Evolutionary conservation across 495 filamentous ascomycete genomes (phyloP).

Genomic region (Immersiella caudata): DNA sequence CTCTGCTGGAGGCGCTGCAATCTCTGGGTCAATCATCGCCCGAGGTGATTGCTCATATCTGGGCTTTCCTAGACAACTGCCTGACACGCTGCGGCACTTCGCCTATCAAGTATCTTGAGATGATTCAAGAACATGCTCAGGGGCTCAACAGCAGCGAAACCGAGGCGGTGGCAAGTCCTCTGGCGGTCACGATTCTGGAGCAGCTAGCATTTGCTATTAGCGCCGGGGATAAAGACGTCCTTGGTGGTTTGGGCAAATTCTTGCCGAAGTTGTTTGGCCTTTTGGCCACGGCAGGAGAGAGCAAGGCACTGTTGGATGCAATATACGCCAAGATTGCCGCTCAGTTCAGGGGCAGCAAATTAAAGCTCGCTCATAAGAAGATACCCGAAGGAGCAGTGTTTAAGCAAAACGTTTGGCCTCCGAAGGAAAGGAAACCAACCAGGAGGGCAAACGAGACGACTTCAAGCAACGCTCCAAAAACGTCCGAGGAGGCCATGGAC

Average conservation of each 20-base stretch:
- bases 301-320: constrained; percentile 43
- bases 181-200: constrained; percentile 68
- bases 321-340: constrained; percentile 36
- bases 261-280: constrained; percentile 52
- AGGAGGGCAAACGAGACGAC: background rate
- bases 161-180: constrained; percentile 41
- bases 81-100: constrained; percentile 67
- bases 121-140: constrained; percentile 42
- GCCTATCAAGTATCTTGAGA: constrained; percentile 74
- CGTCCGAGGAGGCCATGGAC: constrained; percentile 16
- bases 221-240: constrained; percentile 41
- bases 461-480: background rate
- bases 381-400: constrained; percentile 20
- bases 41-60: constrained; percentile 34
- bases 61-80: constrained; percentile 80
- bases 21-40: constrained; percentile 22
- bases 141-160: constrained; percentile 25
- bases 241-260: constrained; percentile 57
- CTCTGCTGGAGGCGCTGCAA: constrained; percentile 56
- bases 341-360: constrained; percentile 22
- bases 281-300: constrained; percentile 42
- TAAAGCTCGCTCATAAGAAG: constrained; percentile 24
- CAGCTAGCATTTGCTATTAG: constrained; percentile 74
- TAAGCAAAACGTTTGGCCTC: constrained; percentile 24
- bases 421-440: background rate